These are phyloP conservation scores for Candida nitratophila DNA, from an alignment of 805 yeast species.

Conservation along the genomic window DNA sequence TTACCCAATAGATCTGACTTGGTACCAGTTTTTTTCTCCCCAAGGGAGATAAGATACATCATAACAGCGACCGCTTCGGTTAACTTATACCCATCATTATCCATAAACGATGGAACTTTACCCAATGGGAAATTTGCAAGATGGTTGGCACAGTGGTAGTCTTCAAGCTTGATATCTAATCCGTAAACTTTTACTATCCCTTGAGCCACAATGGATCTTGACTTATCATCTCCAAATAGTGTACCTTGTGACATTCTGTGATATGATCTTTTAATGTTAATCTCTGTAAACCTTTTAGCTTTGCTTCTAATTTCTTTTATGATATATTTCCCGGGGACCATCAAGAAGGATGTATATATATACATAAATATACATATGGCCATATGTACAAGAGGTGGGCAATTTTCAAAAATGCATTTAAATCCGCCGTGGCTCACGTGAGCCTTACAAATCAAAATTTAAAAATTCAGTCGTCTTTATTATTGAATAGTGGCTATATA, in stretches of 20 bases:
- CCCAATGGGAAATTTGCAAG: constrained; percentile 55
- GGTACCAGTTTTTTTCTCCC: not conserved
- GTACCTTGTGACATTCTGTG: constrained; percentile 24
- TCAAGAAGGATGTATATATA: too few relatives aligned
- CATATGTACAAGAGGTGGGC: too few relatives aligned
- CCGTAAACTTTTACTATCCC: constrained; percentile 49
- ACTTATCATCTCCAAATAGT: constrained; percentile 23
- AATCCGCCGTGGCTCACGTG: too few relatives aligned
- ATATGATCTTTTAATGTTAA: not conserved
- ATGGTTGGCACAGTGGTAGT: constrained; percentile 20
- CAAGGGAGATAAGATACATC: constrained; percentile 28
- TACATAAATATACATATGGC: too few relatives aligned
- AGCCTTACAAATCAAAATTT: too few relatives aligned
- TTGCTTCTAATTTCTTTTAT: too few relatives aligned
- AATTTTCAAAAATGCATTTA: too few relatives aligned
- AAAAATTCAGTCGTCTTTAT: too few relatives aligned
- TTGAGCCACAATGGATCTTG: constrained; percentile 24
- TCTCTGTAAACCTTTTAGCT: too few relatives aligned
- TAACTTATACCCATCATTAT: constrained; percentile 65
- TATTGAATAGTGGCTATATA: too few relatives aligned
- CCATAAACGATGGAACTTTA: constrained; percentile 62
- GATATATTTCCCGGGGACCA: too few relatives aligned
- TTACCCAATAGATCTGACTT: constrained; percentile 40
- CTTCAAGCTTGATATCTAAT: constrained; percentile 41
- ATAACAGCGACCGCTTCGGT: constrained; percentile 62